These are phyloP conservation scores for Cryptococcus floricola DNA, from an alignment of 1,284 basidiomycete genomes.

Conservation along the genomic window DNA sequence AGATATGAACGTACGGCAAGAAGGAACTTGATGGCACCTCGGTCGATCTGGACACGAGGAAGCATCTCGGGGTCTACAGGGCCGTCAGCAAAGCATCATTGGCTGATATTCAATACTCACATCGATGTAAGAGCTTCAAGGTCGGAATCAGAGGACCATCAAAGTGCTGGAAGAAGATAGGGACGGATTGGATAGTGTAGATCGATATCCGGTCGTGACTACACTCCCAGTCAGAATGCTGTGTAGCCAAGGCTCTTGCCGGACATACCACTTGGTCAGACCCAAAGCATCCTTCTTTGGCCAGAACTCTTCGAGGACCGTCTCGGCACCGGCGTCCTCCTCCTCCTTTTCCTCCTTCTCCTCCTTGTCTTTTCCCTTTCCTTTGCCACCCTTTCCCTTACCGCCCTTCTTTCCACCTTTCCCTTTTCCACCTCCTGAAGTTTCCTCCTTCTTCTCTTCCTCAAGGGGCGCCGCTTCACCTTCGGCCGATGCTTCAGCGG, in stretches of 20 bases:
- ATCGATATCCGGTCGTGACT: constrained; percentile 96
- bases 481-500: constrained; percentile 2
- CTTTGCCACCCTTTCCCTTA: constrained; percentile 40
- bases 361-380: constrained; percentile 27
- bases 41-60: constrained; percentile 84
- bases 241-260: background rate
- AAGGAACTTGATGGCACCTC: constrained; percentile 96
- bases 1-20: constrained; percentile 55
- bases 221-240: constrained; percentile 9
- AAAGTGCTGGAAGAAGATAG: constrained; percentile 95
- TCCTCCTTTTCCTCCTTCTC: constrained; percentile 43
- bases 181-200: constrained; percentile 78
- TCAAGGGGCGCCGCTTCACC: constrained; percentile 4
- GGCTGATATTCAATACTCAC: constrained; percentile 53
- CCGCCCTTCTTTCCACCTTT: constrained; percentile 33
- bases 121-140: constrained; percentile 83
- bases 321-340: constrained; percentile 56
- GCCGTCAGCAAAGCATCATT: background rate
- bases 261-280: constrained; percentile 86
- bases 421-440: constrained; percentile 19
- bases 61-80: constrained; percentile 78
- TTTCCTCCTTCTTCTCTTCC: constrained; percentile 14
- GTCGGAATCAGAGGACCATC: constrained; percentile 91
- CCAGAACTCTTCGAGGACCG: constrained; percentile 82
- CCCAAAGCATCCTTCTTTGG: constrained; percentile 95